Base-by-base conservation (phyloP, 2,329 filamentous ascomycete genomes). In the Botryotinia globosa region DNA sequence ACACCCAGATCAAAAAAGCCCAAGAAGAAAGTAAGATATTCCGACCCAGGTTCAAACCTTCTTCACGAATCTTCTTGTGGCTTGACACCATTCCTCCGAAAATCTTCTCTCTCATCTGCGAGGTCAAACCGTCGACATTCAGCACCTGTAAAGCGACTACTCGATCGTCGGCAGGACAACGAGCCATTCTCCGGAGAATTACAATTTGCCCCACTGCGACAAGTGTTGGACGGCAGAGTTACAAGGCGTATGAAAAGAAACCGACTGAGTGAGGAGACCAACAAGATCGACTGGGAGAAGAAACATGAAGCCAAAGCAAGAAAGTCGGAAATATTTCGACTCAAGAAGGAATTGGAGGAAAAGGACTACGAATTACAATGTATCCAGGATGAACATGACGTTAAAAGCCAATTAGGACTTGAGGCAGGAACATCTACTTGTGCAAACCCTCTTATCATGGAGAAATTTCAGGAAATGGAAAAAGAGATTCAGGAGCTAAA, bases 231-330 rank as follows among this genome's bases (percentile, higher is more conserved):
- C 58, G 87, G 86, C 10, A 85, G 88, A 22, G 83, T 89, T 63
- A 86, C 88, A 80, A 85, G 88, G 8, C 85, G 88, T 29, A 83
- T 88, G 54, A 83, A 86, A 12, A 85, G 88, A 68, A 87, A 86
- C 75, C 84, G 86, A 5, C 78, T 90, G 8, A 88, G 87, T 75
- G 87, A 88, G 74, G 86, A 90, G 80, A 85, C 89, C 81, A 87
- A 89, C 77, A 79, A 80, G 20, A 85, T 88, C 70, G 81, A 85
- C 12, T 81, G 81, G 12, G 85, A 87, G 72, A 86, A 85, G 77
- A 83, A 81, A 61, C 81, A 80, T 25, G 81, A 82, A 59, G 80
- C 81, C 0, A 80, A 79, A 69, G 79, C 83, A 44, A 80, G 83
- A 16, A 82, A 81, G 61, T 81, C 80, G 0, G 86, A 90, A 77